Percentiles rank a stretch among this genome's conserved stretches.
These are phyloP conservation scores for Calycina herbarum DNA, from an alignment of 2,329 filamentous ascomycete genomes.

Conservation along the genomic window DNA sequence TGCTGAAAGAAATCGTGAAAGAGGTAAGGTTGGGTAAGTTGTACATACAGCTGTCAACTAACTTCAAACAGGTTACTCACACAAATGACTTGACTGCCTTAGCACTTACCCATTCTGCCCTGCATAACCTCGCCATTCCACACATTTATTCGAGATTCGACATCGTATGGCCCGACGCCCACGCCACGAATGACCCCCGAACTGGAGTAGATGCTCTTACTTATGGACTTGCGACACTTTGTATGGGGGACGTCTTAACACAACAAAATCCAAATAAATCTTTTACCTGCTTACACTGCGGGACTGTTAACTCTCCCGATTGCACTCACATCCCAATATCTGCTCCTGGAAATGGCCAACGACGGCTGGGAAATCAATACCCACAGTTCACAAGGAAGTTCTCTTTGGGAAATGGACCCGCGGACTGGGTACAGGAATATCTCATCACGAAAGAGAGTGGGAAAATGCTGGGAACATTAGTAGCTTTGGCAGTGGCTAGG, in stretches of 20 bases:
- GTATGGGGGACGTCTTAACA: slow-evolving; percentile 66
- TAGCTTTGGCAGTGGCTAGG: slow-evolving; percentile 74
- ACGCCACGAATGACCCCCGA: slow-evolving; percentile 61
- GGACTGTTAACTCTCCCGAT: slow-evolving; percentile 30
- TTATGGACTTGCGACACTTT: slow-evolving; percentile 77
- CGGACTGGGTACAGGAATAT: slow-evolving; percentile 79
- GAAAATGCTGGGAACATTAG: slow-evolving; percentile 84
- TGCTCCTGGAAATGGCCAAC: slow-evolving; percentile 28
- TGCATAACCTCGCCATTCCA: slow-evolving; percentile 73
- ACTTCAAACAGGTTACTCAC: slow-evolving; percentile 62
- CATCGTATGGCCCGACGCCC: slow-evolving; percentile 81
- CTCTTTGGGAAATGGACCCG: slow-evolving; percentile 78
- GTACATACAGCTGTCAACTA: background rate
- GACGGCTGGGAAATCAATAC: slow-evolving; percentile 70
- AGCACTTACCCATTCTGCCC: slow-evolving; percentile 73
- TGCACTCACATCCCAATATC: slow-evolving; percentile 30
- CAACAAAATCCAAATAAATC: slow-evolving; percentile 22
- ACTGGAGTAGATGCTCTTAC: slow-evolving; percentile 80
- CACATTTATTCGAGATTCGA: slow-evolving; percentile 84
- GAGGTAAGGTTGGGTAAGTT: slow-evolving; percentile 54
- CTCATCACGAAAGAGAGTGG: slow-evolving; percentile 79
- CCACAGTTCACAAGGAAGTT: slow-evolving; percentile 80
- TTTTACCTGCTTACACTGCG: slow-evolving; percentile 38
- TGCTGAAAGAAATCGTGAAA: slow-evolving; percentile 76
- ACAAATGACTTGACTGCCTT: slow-evolving; percentile 80